Percentiles rank a stretch among this genome's conserved stretches.
These are phyloP conservation scores for Penicillium olsonii DNA, from an alignment of 2,329 filamentous ascomycete genomes.

Conservation along the genomic window DNA sequence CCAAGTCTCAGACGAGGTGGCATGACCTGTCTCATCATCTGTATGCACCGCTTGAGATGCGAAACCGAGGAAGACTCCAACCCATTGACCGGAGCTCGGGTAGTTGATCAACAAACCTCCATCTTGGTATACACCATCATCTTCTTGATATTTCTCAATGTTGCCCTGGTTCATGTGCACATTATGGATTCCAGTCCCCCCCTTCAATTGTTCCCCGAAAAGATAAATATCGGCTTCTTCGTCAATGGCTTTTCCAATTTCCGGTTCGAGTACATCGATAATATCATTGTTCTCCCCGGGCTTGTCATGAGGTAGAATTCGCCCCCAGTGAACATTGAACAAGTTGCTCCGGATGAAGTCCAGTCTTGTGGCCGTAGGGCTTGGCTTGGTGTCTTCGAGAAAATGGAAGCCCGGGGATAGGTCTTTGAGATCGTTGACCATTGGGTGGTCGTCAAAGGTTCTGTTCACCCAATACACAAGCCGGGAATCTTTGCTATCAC, in stretches of 20 bases:
- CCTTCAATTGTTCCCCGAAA: slow-evolving; percentile 16
- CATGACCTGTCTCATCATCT: slow-evolving; percentile 13
- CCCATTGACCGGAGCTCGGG: slow-evolving; percentile 12
- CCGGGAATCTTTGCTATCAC: slow-evolving; percentile 15
- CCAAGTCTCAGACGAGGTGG: slow-evolving; percentile 11
- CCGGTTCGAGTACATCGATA: slow-evolving; percentile 19
- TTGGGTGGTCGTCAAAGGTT: slow-evolving; percentile 12
- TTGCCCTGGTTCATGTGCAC: slow-evolving; percentile 28
- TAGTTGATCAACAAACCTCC: slow-evolving; percentile 20
- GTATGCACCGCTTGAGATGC: slow-evolving; percentile 22
- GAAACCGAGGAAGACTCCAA: slow-evolving; percentile 22
- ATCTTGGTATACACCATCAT: slow-evolving; percentile 22
- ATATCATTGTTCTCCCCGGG: slow-evolving; percentile 40
- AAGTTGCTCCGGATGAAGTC: slow-evolving; percentile 21
- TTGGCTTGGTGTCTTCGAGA: slow-evolving; percentile 1
- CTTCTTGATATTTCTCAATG: neutral
- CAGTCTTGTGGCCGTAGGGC: slow-evolving; percentile 3
- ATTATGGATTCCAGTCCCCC: slow-evolving; percentile 16
- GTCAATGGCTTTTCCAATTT: slow-evolving; percentile 12
- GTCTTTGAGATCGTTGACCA: slow-evolving; percentile 9
- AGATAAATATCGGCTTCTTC: slow-evolving; percentile 19
- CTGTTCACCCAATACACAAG: slow-evolving; percentile 21
- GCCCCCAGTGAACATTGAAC: slow-evolving; percentile 15
- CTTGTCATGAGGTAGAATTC: slow-evolving; percentile 23
- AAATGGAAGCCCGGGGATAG: slow-evolving; percentile 15